phyloP scores from a whole-genome alignment of 805 yeast species.

The Candida nemodendra region DNA sequence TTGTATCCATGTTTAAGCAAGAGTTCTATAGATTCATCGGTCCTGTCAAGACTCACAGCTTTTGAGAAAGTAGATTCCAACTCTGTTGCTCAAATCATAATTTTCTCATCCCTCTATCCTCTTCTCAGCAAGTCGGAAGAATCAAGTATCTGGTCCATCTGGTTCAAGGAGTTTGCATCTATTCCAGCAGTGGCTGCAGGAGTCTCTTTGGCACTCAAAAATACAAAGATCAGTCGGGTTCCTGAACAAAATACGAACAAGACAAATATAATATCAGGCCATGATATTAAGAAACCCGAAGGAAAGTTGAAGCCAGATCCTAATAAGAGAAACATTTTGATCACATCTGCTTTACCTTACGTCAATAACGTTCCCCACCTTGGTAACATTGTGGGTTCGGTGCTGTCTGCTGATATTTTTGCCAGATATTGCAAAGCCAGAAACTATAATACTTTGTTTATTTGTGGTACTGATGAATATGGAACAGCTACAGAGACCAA shows the following conservation, averaged over 20 bases:
- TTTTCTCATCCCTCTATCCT: slow-evolving; percentile 59
- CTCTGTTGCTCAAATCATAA: slow-evolving; percentile 53
- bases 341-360: slow-evolving; percentile 96
- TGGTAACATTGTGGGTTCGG: slow-evolving; percentile 96
- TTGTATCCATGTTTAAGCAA: slow-evolving; percentile 41
- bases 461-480: slow-evolving; percentile 98
- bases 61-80: slow-evolving; percentile 30
- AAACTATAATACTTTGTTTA: slow-evolving; percentile 78
- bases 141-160: slow-evolving; percentile 21
- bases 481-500: slow-evolving; percentile 99
- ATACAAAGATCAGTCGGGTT: slow-evolving; percentile 43
- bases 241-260: slow-evolving; percentile 43
- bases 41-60: slow-evolving; percentile 13
- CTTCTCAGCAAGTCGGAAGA: slow-evolving; percentile 22
- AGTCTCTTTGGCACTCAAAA: slow-evolving; percentile 43
- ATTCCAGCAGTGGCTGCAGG: slow-evolving; percentile 43
- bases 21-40: slow-evolving; percentile 29
- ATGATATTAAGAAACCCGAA: slow-evolving; percentile 13
- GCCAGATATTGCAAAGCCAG: slow-evolving; percentile 87
- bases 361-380: slow-evolving; percentile 98
- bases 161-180: slow-evolving; percentile 44
- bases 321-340: slow-evolving; percentile 74
- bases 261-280: slow-evolving; percentile 20
- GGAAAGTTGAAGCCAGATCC: slow-evolving; percentile 61
- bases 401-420: slow-evolving; percentile 89